Conservation (phyloP, 2,329 filamentous ascomycete species). For the Fusarium hainanense region DNA sequence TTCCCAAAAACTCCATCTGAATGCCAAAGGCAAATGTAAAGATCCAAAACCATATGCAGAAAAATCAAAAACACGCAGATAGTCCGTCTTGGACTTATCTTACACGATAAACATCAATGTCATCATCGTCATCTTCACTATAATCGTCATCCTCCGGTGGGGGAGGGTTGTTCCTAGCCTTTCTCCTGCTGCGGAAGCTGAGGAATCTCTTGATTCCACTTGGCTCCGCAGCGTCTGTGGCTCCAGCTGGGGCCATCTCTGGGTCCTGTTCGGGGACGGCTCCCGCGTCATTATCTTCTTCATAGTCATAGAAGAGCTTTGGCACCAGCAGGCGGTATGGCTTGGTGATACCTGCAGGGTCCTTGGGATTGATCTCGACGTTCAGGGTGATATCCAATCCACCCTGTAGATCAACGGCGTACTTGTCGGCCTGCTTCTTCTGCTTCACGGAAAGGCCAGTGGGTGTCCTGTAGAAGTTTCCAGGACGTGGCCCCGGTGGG, state of each 20-base stretch:
- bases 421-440: constrained; percentile 63
- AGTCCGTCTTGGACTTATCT: constrained; percentile 23
- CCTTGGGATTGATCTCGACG: constrained; percentile 85
- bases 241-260: constrained; percentile 21
- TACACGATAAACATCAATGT: constrained; percentile 37
- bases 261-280: constrained; percentile 48
- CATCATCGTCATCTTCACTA: constrained; percentile 44
- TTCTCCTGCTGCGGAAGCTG: constrained; percentile 54
- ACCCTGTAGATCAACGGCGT: constrained; percentile 79
- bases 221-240: constrained; percentile 42
- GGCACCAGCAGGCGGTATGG: constrained; percentile 91
- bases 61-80: constrained; percentile 11
- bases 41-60: constrained; percentile 15
- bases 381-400: constrained; percentile 90
- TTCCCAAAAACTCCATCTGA: constrained; percentile 11
- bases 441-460: constrained; percentile 75
- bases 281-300: constrained; percentile 57
- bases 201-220: constrained; percentile 59
- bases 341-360: constrained; percentile 87
- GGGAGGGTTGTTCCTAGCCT: constrained; percentile 43
- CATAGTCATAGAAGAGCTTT: constrained; percentile 72
- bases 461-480: constrained; percentile 73
- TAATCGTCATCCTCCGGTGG: constrained; percentile 42
- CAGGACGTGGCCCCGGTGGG: constrained; percentile 46
- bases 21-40: constrained; percentile 26